A percentile compares a stretch with the other conserved stretches of the same genome.
Evolutionary conservation across 169 alveolate species (phyloP).

Genomic region (Fabrea salina): DNA sequence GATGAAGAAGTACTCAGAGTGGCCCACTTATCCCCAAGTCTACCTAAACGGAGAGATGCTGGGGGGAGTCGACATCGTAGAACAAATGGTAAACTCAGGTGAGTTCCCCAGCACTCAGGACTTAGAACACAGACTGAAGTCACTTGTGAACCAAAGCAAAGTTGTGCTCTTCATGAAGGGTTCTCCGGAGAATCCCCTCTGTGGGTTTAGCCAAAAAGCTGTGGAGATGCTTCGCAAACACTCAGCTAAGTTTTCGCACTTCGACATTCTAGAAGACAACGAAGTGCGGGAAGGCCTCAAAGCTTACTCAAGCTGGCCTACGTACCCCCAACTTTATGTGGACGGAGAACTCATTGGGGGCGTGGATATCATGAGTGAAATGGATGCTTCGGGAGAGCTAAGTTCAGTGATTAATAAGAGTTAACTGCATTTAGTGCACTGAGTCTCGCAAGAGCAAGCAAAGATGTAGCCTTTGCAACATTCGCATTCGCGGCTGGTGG

Average conservation of each 20-base stretch:
- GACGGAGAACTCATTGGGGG: slow-evolving; percentile 84
- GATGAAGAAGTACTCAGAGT: slow-evolving; percentile 72
- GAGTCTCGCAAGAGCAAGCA: too few species aligned
- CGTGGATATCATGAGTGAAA: slow-evolving; percentile 59
- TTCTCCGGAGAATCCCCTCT: slow-evolving; percentile 38
- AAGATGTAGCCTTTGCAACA: slow-evolving; percentile 13
- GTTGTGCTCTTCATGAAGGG: slow-evolving; percentile 75
- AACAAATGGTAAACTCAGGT: slow-evolving; percentile 49
- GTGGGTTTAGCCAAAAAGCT: slow-evolving; percentile 40
- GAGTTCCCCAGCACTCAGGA: slow-evolving; percentile 41
- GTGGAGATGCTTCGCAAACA: not conserved
- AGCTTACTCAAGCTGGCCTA: slow-evolving; percentile 83
- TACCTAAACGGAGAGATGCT: slow-evolving; percentile 72
- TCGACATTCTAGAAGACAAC: slow-evolving; percentile 76
- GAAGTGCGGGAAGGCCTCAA: slow-evolving; percentile 81
- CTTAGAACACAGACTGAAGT: not conserved
- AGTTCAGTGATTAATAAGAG: slow-evolving; percentile 18
- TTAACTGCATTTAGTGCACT: too few species aligned
- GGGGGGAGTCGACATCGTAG: slow-evolving; percentile 81
- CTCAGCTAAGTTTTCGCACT: slow-evolving; percentile 62
- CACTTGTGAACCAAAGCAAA: slow-evolving; percentile 30
- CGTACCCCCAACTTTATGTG: slow-evolving; percentile 81
- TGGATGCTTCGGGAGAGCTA: slow-evolving; percentile 60
- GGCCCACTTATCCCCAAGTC: slow-evolving; percentile 88
- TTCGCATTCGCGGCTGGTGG: not conserved